Evolutionary conservation across 2,329 filamentous ascomycete genomes (phyloP), one percentile per base, ranked within the genome.

Genomic region (Ophiostoma ips): DNA sequence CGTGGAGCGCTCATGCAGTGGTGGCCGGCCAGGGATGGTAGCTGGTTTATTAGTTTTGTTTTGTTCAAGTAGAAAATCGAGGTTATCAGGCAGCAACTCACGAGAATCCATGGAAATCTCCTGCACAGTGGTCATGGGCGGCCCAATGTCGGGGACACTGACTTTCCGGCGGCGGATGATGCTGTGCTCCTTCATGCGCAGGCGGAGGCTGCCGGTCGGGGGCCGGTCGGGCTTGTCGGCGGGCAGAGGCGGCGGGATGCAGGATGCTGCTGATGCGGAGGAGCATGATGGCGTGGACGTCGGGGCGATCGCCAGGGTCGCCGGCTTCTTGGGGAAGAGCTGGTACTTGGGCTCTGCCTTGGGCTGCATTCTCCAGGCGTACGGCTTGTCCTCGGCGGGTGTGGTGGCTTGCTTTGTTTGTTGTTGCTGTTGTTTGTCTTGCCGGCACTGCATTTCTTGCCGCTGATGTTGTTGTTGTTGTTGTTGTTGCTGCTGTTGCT

Each of bases 21-120:
- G 70, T 50, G 77, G 79, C 7, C 78, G 72, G 37, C 79, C 79
- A 33, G 81, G 81, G 56, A 84, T 81, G 28, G 81, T 83, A 55
- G 81, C 79, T 83, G 55, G 4, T 43, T n/a, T 30, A 13, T 24
- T 21, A 16, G 37, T 8, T 58, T 64, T 47, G 60, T 15, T 16
- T 19, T 3, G 7, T 30, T 30, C 9, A 16, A 30, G 58, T 36
- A 47, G 35, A 28, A 40, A n/a, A 19, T 36, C 24, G 24, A 40
- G 15, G 19, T 35, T 24, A 41, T 15, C 31, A 11, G 69, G 13
- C 15, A 15, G 28, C 21, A 46, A 48, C 80, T 68, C 69, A 84
- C 81, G 81, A 58, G 81, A 84, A 64, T 84, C 81, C 78, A 84
- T 83, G 48, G 77, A 63, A 46, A 73, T 64, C 59, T 83, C 80